Percentiles rank a stretch among this genome's conserved stretches.
Conservation (phyloP, 164 flowering plant species). For the Berberis vulgaris region DNA sequence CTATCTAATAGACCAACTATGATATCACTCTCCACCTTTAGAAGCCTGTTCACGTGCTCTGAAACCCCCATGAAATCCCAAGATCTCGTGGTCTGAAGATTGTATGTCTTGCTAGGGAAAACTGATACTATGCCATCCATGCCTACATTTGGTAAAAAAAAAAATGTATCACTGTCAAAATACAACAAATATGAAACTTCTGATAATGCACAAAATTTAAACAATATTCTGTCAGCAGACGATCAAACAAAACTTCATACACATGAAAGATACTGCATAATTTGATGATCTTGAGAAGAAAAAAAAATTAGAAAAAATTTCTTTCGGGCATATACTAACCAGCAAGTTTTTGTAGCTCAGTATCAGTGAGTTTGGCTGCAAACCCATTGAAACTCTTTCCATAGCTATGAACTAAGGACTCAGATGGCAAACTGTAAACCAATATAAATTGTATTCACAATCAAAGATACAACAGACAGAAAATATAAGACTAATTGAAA, state of each 20-base stretch:
- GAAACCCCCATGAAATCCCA: slow-evolving; percentile 3
- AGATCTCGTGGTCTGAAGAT: neutral
- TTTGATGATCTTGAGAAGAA: neutral
- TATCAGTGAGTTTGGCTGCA: slow-evolving; percentile 4
- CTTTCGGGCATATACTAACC: neutral
- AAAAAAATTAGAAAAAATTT: no score
- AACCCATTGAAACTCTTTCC: slow-evolving; percentile 2
- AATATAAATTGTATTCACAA: neutral
- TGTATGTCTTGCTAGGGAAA: neutral
- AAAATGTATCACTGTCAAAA: neutral
- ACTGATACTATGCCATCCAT: neutral
- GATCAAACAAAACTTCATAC: no score
- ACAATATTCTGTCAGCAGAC: no score
- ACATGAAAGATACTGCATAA: no score
- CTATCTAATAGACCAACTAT: neutral
- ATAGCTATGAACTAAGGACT: neutral
- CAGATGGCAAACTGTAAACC: neutral
- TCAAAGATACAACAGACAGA: no score
- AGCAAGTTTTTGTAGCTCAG: neutral
- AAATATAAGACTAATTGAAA: no score
- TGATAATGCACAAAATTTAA: neutral
- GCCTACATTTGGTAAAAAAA: neutral
- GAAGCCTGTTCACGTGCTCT: neutral
- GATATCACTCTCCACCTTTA: neutral
- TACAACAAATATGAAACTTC: neutral